phyloP scores from a whole-genome alignment of 2,329 filamentous ascomycete species.

The Stemphylium beticola region DNA sequence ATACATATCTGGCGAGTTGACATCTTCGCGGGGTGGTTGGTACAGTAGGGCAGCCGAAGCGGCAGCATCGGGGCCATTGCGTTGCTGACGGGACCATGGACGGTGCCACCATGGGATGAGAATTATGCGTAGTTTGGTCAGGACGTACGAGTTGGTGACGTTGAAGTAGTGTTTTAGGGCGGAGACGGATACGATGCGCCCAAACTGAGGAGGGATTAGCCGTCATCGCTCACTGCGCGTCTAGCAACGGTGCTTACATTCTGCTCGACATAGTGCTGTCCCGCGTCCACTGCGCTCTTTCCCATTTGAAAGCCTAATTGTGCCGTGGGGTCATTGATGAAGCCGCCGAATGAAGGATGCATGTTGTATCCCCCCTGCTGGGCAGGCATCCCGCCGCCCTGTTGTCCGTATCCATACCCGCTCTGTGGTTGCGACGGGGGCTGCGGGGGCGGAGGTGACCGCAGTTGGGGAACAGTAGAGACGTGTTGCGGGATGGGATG shows the following conservation, averaged over 20 bases:
- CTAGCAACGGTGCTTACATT: constrained; percentile 70
- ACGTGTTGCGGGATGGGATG: constrained; percentile 98
- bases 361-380: constrained; percentile 46
- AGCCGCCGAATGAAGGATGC: constrained; percentile 77
- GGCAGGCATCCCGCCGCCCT: constrained; percentile 54
- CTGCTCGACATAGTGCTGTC: constrained; percentile 93
- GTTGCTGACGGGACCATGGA: constrained; percentile 94
- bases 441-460: constrained; percentile 85
- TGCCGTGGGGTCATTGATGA: constrained; percentile 94
- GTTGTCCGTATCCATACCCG: constrained; percentile 76
- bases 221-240: background rate
- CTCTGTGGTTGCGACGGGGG: constrained; percentile 71
- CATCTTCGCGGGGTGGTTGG: constrained; percentile 88
- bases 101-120: constrained; percentile 98
- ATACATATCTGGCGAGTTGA: constrained; percentile 99
- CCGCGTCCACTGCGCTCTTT: constrained; percentile 87
- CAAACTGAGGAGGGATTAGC: constrained; percentile 59
- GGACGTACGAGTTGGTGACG: constrained; percentile 95
- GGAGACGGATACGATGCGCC: constrained; percentile 87
- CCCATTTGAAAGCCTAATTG: constrained; percentile 96
- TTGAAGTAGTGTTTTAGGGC: constrained; percentile 99
- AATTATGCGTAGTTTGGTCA: constrained; percentile 90
- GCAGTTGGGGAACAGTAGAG: constrained; percentile 94
- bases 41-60: constrained; percentile 56
- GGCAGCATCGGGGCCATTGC: constrained; percentile 51